A percentile compares a stretch with the other conserved stretches of the same genome.
Conservation (phyloP, 129 eudicot genomes). For the Helianthus tuberosus region DNA sequence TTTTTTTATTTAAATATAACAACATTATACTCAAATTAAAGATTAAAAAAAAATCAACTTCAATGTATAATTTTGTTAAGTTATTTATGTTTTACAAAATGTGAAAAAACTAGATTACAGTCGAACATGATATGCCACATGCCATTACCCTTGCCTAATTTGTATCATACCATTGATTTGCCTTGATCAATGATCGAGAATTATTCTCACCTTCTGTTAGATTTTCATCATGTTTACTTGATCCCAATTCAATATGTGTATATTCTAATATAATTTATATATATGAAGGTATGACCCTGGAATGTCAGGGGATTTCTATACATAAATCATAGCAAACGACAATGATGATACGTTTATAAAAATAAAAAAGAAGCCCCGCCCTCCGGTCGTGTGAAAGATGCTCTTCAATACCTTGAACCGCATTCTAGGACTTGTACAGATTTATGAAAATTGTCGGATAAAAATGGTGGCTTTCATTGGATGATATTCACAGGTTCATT, state of each 20-base stretch:
- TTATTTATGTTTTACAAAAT: too few species aligned
- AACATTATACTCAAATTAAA: too few species aligned
- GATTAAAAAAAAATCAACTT: too few species aligned
- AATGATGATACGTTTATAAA: conserved; percentile 5
- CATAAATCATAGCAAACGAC: conserved; percentile 29
- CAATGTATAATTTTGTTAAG: too few species aligned
- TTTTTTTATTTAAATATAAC: too few species aligned
- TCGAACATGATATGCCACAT: too few species aligned
- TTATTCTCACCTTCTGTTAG: too few species aligned
- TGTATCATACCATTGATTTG: too few species aligned
- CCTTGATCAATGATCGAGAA: too few species aligned
- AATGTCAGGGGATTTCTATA: conserved; percentile 40
- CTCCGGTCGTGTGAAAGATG: conserved; percentile 9
- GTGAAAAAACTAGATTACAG: too few species aligned
- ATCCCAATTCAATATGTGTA: neutral
- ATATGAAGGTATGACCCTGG: conserved; percentile 30
- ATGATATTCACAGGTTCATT: conserved; percentile 48
- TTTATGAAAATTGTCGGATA: conserved; percentile 29
- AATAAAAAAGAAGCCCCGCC: neutral
- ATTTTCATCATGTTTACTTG: too few species aligned
- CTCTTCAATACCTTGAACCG: conserved; percentile 5
- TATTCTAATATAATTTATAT: conserved; percentile 1
- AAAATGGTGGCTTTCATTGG: conserved; percentile 24
- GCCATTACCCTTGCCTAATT: too few species aligned
- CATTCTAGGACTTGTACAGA: conserved; percentile 2